Percentiles rank a stretch among this genome's conserved stretches.
phyloP scores from a whole-genome alignment of 331 rosid genomes.

The Quercus tomentella region DNA sequence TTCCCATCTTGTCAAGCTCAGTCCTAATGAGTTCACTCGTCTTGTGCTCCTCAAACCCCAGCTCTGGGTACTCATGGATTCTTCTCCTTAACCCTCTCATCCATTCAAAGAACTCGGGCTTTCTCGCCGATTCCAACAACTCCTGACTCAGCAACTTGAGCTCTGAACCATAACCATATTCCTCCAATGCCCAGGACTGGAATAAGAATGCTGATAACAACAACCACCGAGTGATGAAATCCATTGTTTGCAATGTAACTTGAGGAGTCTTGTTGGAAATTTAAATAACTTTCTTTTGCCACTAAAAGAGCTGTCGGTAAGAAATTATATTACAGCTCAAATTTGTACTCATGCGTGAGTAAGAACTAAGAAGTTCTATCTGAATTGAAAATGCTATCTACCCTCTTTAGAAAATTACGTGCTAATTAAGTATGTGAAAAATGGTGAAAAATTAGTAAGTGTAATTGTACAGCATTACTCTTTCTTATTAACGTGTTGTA shows the following conservation, averaged over 20 bases:
- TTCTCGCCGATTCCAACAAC: conserved; percentile 24
- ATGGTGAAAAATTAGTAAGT: too few species aligned
- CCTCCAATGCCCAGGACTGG: background rate
- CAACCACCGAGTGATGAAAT: background rate
- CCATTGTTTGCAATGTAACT: background rate
- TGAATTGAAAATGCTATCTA: too few species aligned
- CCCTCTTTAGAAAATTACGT: too few species aligned
- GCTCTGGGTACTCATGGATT: conserved; percentile 45
- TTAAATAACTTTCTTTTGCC: background rate
- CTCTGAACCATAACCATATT: conserved; percentile 1
- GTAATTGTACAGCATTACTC: too few species aligned
- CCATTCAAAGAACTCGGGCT: conserved; percentile 38
- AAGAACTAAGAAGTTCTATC: background rate
- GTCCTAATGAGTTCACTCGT: conserved; percentile 45
- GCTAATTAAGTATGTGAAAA: too few species aligned
- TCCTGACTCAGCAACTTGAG: conserved; percentile 15
- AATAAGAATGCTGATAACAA: background rate
- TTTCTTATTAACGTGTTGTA: too few species aligned
- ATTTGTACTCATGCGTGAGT: background rate
- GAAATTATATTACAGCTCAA: background rate
- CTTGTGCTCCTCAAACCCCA: conserved; percentile 39
- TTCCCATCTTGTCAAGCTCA: conserved; percentile 39
- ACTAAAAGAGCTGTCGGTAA: background rate
- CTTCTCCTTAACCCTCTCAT: conserved; percentile 33
- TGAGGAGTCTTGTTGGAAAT: background rate